Base-by-base conservation (phyloP, 2,329 filamentous ascomycete species). In the Colletotrichum aenigma region DNA sequence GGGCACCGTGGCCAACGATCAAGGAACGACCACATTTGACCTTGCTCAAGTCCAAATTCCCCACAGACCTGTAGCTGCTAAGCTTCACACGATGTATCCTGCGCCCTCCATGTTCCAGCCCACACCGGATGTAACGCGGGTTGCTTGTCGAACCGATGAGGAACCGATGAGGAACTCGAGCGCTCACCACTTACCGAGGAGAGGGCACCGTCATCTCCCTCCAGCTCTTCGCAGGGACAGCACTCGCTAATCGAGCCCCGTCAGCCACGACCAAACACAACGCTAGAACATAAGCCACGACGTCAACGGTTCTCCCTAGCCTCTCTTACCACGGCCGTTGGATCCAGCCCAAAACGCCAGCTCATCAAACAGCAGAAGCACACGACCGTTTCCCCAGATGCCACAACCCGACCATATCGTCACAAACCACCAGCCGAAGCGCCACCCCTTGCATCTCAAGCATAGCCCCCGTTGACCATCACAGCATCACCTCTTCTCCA, bases 251-350 rank as follows among this genome's bases (percentile, higher is more conserved):
- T 28, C 26, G 56, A 38, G n/a, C 43, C 18, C 36, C 32, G 15
- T 16, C 32, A 52, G 24, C 43, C 56, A 21, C 30, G 7, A 43
- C 21, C 30, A 24, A 55, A 18, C 61, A 61, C 28, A 26, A 61
- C 48, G 13, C 55, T 43, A 16, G 3, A 15, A 21, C 24, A 18
- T 32, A 73, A 73, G 73, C 73, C 69, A 75, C 70, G 48, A 30
- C 64, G 73, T 73, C 73, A 72, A 73, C 56, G 21, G 72, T 60
- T 16, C 32, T 38, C 48, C 36, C 43, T 73, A 60, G 66, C 16
- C 28, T 65, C 28, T 36, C 13, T n/a, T 68, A 55, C n/a, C 52
- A 18, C 36, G 10, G 18, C 58, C 24, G 55, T 56, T 60, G 16
- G 55, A n/a, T 24, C 34, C 55, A 32, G 4, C 56, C 52, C 28